Conservation (phyloP, 2,329 filamentous ascomycete species). For the Rachicladosporium sp. region DNA sequence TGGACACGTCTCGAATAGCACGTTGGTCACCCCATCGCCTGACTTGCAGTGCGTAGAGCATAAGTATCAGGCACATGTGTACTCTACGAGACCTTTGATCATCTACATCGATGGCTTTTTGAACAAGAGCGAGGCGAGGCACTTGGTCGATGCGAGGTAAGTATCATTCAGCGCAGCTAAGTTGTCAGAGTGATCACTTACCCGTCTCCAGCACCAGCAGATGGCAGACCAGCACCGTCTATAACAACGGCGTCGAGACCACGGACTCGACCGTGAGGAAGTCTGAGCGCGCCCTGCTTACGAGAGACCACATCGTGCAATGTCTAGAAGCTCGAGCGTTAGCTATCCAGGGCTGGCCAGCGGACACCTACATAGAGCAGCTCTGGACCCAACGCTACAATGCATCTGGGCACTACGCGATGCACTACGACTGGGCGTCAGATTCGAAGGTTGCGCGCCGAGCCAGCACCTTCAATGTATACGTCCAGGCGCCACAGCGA, state of each 20-base stretch:
- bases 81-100: conserved; percentile 42
- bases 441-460: conserved; percentile 24
- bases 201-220: conserved; percentile 26
- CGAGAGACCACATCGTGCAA: conserved; percentile 37
- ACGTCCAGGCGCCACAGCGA: conserved; percentile 39
- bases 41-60: conserved; percentile 28
- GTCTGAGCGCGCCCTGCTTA: conserved; percentile 41
- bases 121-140: conserved; percentile 34
- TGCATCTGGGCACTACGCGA: conserved; percentile 43
- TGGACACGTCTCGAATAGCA: conserved; percentile 10
- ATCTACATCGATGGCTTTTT: conserved; percentile 48
- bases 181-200: background rate
- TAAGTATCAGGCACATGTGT: conserved; percentile 33
- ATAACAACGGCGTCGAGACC: conserved; percentile 35
- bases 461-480: conserved; percentile 51
- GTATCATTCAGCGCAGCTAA: background rate
- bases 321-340: conserved; percentile 48
- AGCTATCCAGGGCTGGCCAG: conserved; percentile 48
- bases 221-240: conserved; percentile 44
- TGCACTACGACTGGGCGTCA: conserved; percentile 48
- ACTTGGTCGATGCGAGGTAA: conserved; percentile 43
- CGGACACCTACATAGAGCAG: conserved; percentile 46
- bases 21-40: conserved; percentile 28
- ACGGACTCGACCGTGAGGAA: conserved; percentile 39
- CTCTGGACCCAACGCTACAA: conserved; percentile 50